Percentiles rank a stretch among this genome's conserved stretches.
These are phyloP conservation scores for Xylaria longipes DNA, from an alignment of 495 filamentous ascomycete genomes.

Conservation along the genomic window DNA sequence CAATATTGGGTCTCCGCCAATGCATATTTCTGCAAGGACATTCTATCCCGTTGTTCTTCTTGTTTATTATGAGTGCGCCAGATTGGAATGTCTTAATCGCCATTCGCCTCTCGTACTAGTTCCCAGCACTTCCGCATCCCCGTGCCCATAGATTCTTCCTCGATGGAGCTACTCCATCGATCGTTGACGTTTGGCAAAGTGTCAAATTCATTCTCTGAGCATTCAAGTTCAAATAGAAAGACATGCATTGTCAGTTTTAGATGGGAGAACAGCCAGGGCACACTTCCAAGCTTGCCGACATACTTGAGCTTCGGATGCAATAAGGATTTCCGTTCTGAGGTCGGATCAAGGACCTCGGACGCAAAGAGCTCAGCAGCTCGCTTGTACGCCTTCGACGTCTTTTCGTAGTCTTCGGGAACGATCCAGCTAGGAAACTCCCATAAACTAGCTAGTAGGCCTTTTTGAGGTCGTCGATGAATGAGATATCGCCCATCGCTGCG, in stretches of 20 bases:
- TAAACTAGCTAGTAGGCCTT: constrained; percentile 51
- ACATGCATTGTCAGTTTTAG: constrained; percentile 56
- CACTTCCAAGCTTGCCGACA: constrained; percentile 44
- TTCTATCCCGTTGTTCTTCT: not conserved
- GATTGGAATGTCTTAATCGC: constrained; percentile 9
- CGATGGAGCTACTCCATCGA: constrained; percentile 44
- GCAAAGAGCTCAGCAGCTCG: constrained; percentile 36
- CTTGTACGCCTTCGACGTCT: constrained; percentile 34
- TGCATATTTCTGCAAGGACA: not conserved
- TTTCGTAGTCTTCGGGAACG: constrained; percentile 34
- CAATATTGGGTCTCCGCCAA: not conserved
- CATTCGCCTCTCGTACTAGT: constrained; percentile 36
- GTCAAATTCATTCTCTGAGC: constrained; percentile 14
- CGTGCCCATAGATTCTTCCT: constrained; percentile 53
- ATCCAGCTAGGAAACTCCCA: constrained; percentile 55
- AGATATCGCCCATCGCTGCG: constrained; percentile 45
- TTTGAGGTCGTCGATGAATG: constrained; percentile 49
- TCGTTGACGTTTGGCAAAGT: not conserved
- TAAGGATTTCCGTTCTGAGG: not conserved
- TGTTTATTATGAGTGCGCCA: not conserved
- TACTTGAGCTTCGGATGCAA: constrained; percentile 27
- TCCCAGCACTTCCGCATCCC: constrained; percentile 58
- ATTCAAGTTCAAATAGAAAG: constrained; percentile 45
- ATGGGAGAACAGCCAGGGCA: constrained; percentile 57
- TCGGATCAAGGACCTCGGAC: constrained; percentile 20